These are phyloP conservation scores for Hypericum androsaemum DNA, from an alignment of 345 rosid species.

Conservation along the genomic window DNA sequence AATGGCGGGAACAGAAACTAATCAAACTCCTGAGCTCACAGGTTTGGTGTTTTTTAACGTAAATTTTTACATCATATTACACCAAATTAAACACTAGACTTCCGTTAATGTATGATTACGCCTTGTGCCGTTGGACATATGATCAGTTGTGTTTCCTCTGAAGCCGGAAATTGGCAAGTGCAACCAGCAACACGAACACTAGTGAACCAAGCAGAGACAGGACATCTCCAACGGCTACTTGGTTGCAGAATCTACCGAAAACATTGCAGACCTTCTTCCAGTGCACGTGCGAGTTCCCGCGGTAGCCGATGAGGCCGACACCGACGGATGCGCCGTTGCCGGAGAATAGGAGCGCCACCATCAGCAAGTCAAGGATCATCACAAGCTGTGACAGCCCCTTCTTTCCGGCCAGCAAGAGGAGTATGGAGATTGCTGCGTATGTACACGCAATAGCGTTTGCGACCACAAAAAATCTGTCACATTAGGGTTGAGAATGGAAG, in stretches of 20 bases:
- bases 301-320: slow-evolving; percentile 24
- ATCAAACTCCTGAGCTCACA: too few species aligned
- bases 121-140: too few species aligned
- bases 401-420: not conserved
- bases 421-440: slow-evolving; percentile 27
- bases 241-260: slow-evolving; percentile 27
- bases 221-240: slow-evolving; percentile 1
- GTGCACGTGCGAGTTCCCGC: slow-evolving; percentile 38
- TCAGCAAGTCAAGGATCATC: slow-evolving; percentile 20
- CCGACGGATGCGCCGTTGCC: slow-evolving; percentile 38
- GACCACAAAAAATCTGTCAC: slow-evolving; percentile 28
- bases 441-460: slow-evolving; percentile 26
- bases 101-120: too few species aligned
- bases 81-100: too few species aligned
- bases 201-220: too few species aligned
- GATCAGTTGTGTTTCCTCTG: too few species aligned
- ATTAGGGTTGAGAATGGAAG: not conserved
- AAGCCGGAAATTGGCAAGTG: too few species aligned
- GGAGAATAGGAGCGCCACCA: slow-evolving; percentile 31
- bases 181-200: too few species aligned
- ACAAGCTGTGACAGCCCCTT: slow-evolving; percentile 5
- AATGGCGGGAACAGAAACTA: too few species aligned
- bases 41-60: too few species aligned
- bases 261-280: slow-evolving; percentile 35
- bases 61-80: too few species aligned